Percentiles rank a stretch among this genome's conserved stretches.
These are phyloP conservation scores for Tolypocladium endophyticum DNA, from an alignment of 2,329 filamentous ascomycete genomes.

Conservation along the genomic window DNA sequence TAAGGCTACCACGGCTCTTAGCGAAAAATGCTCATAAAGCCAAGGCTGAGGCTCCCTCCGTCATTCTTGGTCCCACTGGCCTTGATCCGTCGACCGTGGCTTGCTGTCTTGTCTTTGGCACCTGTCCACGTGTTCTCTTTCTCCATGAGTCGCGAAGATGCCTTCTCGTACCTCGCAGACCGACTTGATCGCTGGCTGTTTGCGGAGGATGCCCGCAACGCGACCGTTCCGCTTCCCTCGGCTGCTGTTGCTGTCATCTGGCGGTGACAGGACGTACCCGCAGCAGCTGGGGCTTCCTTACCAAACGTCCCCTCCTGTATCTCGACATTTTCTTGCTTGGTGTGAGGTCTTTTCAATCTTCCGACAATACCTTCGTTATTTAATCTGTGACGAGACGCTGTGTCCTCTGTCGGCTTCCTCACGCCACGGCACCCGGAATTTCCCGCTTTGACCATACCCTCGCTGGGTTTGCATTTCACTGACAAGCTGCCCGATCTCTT, in stretches of 20 bases:
- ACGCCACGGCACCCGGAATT: neutral
- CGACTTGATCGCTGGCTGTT: conserved; percentile 5
- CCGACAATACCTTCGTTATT: neutral
- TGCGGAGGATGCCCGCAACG: conserved; percentile 2
- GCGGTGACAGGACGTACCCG: neutral
- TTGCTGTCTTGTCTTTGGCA: neutral
- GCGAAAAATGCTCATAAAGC: conserved; percentile 3
- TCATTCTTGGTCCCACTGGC: neutral
- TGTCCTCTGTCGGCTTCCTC: neutral
- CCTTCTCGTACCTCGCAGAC: conserved; percentile 1
- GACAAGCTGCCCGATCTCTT: conserved; percentile 54
- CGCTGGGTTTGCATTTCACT: conserved; percentile 5
- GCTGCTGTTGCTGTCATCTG: neutral
- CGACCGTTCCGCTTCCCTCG: neutral
- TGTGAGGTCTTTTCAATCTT: conserved; percentile 1
- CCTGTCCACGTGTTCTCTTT: conserved; percentile 4
- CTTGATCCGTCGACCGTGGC: neutral
- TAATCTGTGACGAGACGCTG: neutral
- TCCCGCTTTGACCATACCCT: neutral
- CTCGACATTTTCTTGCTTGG: neutral
- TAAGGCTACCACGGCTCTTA: neutral
- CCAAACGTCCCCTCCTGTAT: neutral
- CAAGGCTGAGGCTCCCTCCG: neutral
- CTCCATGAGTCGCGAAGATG: neutral
- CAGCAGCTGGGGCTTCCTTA: neutral